Evolutionary conservation across 495 filamentous ascomycete genomes (phyloP).

Genomic region (Penicillium paxilli): DNA sequence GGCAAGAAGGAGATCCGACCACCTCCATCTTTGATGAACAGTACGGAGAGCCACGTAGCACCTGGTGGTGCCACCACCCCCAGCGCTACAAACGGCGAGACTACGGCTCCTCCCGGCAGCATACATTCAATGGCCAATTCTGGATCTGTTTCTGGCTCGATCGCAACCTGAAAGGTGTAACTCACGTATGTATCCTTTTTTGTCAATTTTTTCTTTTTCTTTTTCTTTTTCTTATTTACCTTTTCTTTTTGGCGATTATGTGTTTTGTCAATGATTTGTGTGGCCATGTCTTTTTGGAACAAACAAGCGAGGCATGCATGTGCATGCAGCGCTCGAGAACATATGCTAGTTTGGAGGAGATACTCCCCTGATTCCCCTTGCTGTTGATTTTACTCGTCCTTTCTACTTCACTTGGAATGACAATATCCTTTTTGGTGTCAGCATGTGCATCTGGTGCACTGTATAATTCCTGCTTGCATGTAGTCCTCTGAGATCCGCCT

Average conservation of each 20-base stretch:
- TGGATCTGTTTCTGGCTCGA: constrained; percentile 32
- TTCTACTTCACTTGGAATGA: neutral
- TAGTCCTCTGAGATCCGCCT: too few relatives aligned
- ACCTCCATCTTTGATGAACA: constrained; percentile 17
- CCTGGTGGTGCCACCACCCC: constrained; percentile 5
- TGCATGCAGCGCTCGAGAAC: constrained; percentile 9
- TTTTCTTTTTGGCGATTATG: neutral
- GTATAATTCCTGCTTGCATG: too few relatives aligned
- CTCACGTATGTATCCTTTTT: constrained; percentile 2
- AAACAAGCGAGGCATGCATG: constrained; percentile 11
- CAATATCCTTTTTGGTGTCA: neutral
- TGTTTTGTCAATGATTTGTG: constrained; percentile 1
- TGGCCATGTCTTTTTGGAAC: constrained; percentile 3
- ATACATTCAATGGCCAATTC: constrained; percentile 42
- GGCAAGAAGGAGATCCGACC: constrained; percentile 60
- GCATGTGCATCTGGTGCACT: neutral
- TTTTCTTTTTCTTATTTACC: neutral
- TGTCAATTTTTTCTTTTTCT: neutral
- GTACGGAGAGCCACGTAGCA: constrained; percentile 17
- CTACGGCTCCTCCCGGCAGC: constrained; percentile 27
- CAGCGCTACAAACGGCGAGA: constrained; percentile 8
- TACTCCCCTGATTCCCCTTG: constrained; percentile 17
- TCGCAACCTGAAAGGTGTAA: constrained; percentile 19
- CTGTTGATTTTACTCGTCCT: constrained; percentile 5
- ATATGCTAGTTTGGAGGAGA: constrained; percentile 23